Conservation (phyloP, 2,329 filamentous ascomycete species). For the Fusarium penzigii region DNA sequence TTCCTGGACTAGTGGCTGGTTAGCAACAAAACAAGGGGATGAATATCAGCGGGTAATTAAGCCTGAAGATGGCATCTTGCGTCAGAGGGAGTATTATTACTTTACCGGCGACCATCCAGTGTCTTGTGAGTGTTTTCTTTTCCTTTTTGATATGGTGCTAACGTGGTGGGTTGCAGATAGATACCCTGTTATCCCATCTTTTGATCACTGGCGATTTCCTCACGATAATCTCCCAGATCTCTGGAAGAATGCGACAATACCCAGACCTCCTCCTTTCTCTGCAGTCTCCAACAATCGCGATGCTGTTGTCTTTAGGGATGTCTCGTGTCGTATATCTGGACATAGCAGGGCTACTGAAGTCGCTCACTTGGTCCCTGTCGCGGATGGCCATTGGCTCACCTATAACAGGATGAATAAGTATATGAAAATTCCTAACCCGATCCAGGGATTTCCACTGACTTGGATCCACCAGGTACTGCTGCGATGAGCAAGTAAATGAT, state of each 20-base stretch:
- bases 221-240: not conserved
- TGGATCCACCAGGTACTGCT: not conserved
- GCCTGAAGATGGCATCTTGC: not conserved
- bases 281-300: not conserved
- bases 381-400: not conserved
- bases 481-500: not conserved
- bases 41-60: not conserved
- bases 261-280: not conserved
- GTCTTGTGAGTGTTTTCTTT: not conserved
- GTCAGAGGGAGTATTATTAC: not conserved
- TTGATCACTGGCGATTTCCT: slow-evolving; percentile 1
- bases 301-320: not conserved
- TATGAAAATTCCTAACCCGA: not conserved
- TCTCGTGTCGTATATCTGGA: slow-evolving; percentile 1
- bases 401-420: slow-evolving; percentile 1
- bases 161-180: not conserved
- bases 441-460: not conserved
- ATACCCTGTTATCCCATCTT: not conserved
- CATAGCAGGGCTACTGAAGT: not conserved
- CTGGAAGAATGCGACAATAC: not conserved
- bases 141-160: not conserved
- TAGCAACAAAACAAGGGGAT: not conserved
- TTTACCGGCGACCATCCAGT: not conserved
- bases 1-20: not conserved
- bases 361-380: slow-evolving; percentile 3